Percentiles rank a stretch among this genome's conserved stretches.
phyloP scores from a whole-genome alignment of 768 basidiomycete genomes.

The Pleurotus cornucopiae region DNA sequence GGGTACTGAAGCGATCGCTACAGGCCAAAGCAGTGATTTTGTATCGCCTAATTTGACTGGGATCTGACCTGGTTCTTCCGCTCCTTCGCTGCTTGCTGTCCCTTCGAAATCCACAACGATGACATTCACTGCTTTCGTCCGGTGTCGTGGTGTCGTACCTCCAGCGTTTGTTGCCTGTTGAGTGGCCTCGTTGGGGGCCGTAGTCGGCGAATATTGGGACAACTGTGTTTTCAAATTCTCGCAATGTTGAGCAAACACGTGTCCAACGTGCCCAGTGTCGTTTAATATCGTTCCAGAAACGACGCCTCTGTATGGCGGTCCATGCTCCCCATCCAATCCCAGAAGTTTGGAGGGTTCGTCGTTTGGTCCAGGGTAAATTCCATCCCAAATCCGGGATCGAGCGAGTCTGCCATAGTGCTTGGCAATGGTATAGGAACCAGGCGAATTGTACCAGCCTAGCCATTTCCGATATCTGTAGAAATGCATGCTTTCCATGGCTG shows the following conservation, averaged over 20 bases:
- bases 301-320: constrained; percentile 21
- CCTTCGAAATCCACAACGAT: constrained; percentile 17
- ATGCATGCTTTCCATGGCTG: constrained; percentile 29
- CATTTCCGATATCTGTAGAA: constrained; percentile 25
- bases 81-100: neutral
- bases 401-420: constrained; percentile 26
- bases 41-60: neutral
- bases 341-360: constrained; percentile 23
- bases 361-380: constrained; percentile 27
- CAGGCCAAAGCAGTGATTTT: constrained; percentile 8
- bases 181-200: too few species aligned
- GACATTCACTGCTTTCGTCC: constrained; percentile 11
- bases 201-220: neutral
- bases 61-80: neutral
- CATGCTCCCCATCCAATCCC: constrained; percentile 18
- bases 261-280: constrained; percentile 23
- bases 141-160: neutral
- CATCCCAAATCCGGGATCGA: constrained; percentile 27
- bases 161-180: too few species aligned
- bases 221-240: constrained; percentile 6
- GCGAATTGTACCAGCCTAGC: constrained; percentile 34
- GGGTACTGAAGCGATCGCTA: constrained; percentile 19
- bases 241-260: constrained; percentile 19
- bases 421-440: constrained; percentile 25
- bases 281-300: constrained; percentile 21